Evolutionary conservation across 441 rosid species (phyloP).

Genomic region (Pelargonium citronellum): DNA sequence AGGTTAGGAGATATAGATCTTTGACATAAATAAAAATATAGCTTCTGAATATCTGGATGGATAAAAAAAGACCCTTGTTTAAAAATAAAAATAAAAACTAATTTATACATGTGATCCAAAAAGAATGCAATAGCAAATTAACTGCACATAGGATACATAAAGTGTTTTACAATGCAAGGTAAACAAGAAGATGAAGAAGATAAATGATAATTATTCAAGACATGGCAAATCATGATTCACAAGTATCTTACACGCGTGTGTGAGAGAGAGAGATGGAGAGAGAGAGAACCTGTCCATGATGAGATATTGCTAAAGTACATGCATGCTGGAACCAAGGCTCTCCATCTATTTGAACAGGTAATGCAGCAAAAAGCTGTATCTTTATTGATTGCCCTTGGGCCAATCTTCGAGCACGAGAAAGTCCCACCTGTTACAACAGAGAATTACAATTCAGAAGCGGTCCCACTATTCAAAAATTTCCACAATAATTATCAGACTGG

Average conservation of each 20-base stretch:
- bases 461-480: neutral
- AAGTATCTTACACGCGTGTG: neutral
- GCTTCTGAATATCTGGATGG: too few species aligned
- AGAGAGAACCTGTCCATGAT: constrained; percentile 81
- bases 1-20: too few species aligned
- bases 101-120: too few species aligned
- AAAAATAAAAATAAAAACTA: too few species aligned
- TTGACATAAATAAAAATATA: too few species aligned
- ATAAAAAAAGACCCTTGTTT: too few species aligned
- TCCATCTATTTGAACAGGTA: constrained; percentile 95
- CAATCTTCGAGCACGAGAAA: constrained; percentile 89
- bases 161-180: too few species aligned
- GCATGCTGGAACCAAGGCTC: constrained; percentile 94
- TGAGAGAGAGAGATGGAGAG: neutral
- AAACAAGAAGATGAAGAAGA: too few species aligned
- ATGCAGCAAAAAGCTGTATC: constrained; percentile 69
- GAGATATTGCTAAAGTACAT: constrained; percentile 70
- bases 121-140: too few species aligned
- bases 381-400: constrained; percentile 87
- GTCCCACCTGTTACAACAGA: constrained; percentile 64
- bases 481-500: neutral
- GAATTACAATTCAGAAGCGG: constrained; percentile 15
- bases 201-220: too few species aligned
- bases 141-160: too few species aligned
- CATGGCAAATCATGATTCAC: too few species aligned